These are phyloP conservation scores for Pezicula radicicola DNA, from an alignment of 2,329 filamentous ascomycete genomes.

Conservation along the genomic window DNA sequence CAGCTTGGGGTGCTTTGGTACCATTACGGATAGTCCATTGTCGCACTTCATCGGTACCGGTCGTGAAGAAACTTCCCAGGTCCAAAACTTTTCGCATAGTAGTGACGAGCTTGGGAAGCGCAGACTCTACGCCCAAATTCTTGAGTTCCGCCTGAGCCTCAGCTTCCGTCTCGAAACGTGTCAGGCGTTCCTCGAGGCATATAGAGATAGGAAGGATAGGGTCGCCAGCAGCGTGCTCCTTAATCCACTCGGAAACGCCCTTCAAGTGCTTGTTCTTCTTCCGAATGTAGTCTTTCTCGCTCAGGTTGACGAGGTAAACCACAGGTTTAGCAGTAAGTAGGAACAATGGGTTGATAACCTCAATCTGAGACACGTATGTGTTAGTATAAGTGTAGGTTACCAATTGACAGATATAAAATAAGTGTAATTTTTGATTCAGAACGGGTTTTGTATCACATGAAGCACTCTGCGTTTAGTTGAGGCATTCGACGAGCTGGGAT, in stretches of 20 bases:
- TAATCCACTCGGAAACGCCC: constrained; percentile 93
- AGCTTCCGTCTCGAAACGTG: constrained; percentile 72
- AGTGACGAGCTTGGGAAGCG: constrained; percentile 84
- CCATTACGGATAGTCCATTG: constrained; percentile 98
- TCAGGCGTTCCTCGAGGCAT: constrained; percentile 87
- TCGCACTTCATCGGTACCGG: constrained; percentile 89
- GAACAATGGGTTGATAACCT: constrained; percentile 95
- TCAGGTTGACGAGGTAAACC: constrained; percentile 95
- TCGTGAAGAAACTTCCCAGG: constrained; percentile 95
- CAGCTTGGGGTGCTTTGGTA: constrained; percentile 95
- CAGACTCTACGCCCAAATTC: constrained; percentile 80
- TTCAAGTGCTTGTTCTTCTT: constrained; percentile 99
- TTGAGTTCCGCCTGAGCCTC: constrained; percentile 85
- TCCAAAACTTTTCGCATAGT: constrained; percentile 92
- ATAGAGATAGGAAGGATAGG: constrained; percentile 93
- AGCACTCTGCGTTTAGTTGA: constrained; percentile 74
- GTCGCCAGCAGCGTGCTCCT: constrained; percentile 82
- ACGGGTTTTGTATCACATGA: constrained; percentile 71
- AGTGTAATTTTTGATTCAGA: constrained; percentile 26
- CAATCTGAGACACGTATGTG: constrained; percentile 60
- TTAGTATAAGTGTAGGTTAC: constrained; percentile 14
- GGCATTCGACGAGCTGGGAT: constrained; percentile 99
- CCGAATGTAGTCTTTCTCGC: constrained; percentile 93
- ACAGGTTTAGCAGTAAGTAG: constrained; percentile 95
- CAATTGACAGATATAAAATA: constrained; percentile 13